These are phyloP conservation scores for Entomortierella chlamydospora DNA, from an alignment of 192 early-diverging fungal genomes.

Conservation along the genomic window DNA sequence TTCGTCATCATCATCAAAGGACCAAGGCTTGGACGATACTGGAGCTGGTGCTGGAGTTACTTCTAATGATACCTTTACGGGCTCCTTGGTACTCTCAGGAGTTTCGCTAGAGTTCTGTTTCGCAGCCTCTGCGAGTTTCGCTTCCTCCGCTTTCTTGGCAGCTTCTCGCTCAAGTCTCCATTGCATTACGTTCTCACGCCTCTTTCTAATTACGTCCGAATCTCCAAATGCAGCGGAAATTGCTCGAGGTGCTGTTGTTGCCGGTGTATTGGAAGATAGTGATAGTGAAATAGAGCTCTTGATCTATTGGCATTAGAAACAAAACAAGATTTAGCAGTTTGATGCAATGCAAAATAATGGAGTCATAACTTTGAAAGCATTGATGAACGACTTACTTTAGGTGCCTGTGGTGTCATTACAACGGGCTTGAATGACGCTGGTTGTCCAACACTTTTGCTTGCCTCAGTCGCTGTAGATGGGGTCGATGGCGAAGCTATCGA, in stretches of 20 bases:
- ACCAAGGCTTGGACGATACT: conserved; percentile 65
- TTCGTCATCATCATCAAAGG: conserved; percentile 73
- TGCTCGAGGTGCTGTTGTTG: conserved; percentile 38
- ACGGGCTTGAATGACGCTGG: conserved; percentile 4
- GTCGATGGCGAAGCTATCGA: background rate
- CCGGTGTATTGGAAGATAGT: conserved; percentile 11
- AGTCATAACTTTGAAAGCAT: background rate
- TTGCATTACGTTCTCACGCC: conserved; percentile 84
- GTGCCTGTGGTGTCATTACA: conserved; percentile 7
- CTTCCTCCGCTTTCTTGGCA: conserved; percentile 58
- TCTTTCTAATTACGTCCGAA: conserved; percentile 75
- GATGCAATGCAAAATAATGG: background rate
- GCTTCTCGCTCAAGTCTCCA: conserved; percentile 81
- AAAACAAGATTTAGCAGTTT: background rate
- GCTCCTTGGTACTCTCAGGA: background rate
- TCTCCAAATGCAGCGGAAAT: conserved; percentile 52
- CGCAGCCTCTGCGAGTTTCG: conserved; percentile 36
- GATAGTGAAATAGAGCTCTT: conserved; percentile 34
- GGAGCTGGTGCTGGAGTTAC: background rate
- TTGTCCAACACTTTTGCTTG: background rate
- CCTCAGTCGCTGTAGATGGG: background rate
- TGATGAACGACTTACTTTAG: conserved; percentile 1
- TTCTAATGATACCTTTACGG: background rate
- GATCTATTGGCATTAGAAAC: conserved; percentile 6
- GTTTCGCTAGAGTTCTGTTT: conserved; percentile 1